Evolutionary conservation across 2,329 filamentous ascomycete species (phyloP).

Genomic region (Chaetomiaceae sp.): DNA sequence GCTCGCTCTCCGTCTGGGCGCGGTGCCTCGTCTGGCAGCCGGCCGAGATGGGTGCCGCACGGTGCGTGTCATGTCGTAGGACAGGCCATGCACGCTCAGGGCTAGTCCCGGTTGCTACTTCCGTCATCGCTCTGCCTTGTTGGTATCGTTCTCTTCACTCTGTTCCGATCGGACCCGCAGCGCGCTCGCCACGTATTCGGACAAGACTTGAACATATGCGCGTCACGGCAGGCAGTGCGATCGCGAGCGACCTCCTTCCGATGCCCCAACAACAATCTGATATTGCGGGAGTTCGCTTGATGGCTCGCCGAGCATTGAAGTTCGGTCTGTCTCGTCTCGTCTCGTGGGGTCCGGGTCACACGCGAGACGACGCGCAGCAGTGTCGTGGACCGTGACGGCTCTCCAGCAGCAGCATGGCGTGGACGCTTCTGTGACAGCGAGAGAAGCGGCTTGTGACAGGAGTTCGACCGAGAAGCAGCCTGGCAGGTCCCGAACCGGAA

Average conservation of each 20-base stretch:
- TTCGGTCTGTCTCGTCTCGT: no score
- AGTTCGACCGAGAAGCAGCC: constrained; percentile 19
- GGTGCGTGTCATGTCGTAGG: constrained; percentile 20
- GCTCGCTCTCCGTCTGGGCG: constrained; percentile 4
- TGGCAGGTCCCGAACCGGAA: constrained; percentile 26
- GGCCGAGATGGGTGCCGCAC: constrained; percentile 17
- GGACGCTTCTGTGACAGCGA: constrained; percentile 14
- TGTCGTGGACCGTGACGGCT: constrained; percentile 19
- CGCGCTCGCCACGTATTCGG: constrained; percentile 11
- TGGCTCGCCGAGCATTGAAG: no score
- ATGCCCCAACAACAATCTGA: no score
- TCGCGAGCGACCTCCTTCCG: not conserved
- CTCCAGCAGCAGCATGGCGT: constrained; percentile 7
- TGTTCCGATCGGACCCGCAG: constrained; percentile 1
- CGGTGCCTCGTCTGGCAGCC: constrained; percentile 12
- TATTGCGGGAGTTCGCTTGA: no score
- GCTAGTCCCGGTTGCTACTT: not conserved
- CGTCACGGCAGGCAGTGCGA: not conserved
- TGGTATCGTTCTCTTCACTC: not conserved
- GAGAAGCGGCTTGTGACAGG: constrained; percentile 19
- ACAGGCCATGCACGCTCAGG: constrained; percentile 14
- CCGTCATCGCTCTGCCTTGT: constrained; percentile 1
- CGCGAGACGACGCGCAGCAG: constrained; percentile 17
- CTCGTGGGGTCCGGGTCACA: constrained; percentile 7
- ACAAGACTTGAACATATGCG: not conserved